These are phyloP conservation scores for Haematococcus lacustris DNA, from an alignment of 139 green algal species.

Conservation along the genomic window DNA sequence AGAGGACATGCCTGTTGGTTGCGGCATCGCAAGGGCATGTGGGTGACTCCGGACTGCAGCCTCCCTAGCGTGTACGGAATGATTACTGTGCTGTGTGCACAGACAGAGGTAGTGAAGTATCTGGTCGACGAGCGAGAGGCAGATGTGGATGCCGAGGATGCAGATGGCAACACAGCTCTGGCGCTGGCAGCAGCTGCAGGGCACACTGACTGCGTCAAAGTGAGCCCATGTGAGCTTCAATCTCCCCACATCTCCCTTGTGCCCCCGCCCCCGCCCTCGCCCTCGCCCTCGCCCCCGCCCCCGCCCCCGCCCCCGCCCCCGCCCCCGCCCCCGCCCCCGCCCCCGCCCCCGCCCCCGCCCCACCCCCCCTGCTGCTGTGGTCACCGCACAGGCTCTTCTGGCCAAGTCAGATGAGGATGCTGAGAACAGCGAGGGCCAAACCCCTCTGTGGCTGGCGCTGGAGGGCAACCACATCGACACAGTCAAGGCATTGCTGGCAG, in stretches of 20 bases:
- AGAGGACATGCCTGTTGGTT: too few species aligned
- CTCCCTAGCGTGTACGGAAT: too few species aligned
- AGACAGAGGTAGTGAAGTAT: not conserved
- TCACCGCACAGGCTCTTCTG: slow-evolving; percentile 3
- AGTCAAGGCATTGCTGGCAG: not conserved
- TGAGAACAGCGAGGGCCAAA: not conserved
- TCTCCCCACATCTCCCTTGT: not conserved
- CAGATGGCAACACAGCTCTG: not conserved
- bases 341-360: too few species aligned
- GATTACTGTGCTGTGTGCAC: too few species aligned
- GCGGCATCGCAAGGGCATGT: too few species aligned
- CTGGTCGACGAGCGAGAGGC: not conserved
- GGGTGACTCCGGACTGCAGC: too few species aligned
- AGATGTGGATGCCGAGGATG: not conserved
- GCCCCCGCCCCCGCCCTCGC: too few species aligned
- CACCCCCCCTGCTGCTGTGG: too few species aligned
- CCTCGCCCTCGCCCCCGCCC: too few species aligned
- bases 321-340: too few species aligned
- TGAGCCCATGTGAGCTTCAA: not conserved
- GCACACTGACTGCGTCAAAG: not conserved
- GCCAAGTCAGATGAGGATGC: slow-evolving; percentile 6
- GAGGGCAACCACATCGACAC: not conserved
- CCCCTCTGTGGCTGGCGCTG: not conserved
- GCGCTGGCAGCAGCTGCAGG: not conserved
- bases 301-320: too few species aligned